Evolutionary conservation across 2,329 filamentous ascomycete genomes (phyloP).

Genomic region (Apiospora hydei): DNA sequence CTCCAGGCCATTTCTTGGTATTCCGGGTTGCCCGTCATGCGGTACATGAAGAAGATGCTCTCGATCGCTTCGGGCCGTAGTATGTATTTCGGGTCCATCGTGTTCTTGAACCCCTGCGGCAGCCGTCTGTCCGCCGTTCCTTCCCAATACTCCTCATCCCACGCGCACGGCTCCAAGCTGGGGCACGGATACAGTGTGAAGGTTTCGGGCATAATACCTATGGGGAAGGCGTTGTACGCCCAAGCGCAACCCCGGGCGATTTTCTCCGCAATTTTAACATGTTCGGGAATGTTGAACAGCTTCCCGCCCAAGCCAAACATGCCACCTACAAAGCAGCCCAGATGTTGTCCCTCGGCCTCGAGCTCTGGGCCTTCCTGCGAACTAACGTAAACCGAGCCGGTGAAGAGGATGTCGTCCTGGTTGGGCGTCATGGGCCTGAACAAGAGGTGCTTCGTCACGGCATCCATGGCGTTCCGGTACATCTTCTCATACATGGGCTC

Average conservation of each 20-base stretch:
- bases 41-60: constrained; percentile 40
- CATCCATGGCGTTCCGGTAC: constrained; percentile 67
- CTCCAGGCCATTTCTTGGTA: constrained; percentile 37
- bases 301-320: constrained; percentile 55
- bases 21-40: constrained; percentile 34
- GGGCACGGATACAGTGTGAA: constrained; percentile 40
- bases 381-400: constrained; percentile 25
- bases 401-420: constrained; percentile 68
- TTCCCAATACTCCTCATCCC: constrained; percentile 10
- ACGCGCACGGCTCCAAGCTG: constrained; percentile 7
- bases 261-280: constrained; percentile 55
- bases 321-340: constrained; percentile 57
- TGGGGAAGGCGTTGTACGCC: constrained; percentile 62
- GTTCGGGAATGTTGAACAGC: constrained; percentile 52
- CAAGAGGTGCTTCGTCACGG: constrained; percentile 67
- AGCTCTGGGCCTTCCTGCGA: constrained; percentile 15
- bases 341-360: constrained; percentile 43
- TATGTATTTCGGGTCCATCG: constrained; percentile 36
- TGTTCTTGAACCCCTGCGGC: constrained; percentile 36
- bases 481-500: constrained; percentile 67
- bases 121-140: constrained; percentile 29
- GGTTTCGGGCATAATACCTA: constrained; percentile 66
- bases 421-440: constrained; percentile 73
- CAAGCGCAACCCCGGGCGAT: constrained; percentile 64
- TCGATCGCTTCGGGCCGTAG: constrained; percentile 42